A percentile compares a stretch with the other conserved stretches of the same genome.
These are phyloP conservation scores for Neltuma alba DNA, from an alignment of 306 rosid species.

Conservation along the genomic window DNA sequence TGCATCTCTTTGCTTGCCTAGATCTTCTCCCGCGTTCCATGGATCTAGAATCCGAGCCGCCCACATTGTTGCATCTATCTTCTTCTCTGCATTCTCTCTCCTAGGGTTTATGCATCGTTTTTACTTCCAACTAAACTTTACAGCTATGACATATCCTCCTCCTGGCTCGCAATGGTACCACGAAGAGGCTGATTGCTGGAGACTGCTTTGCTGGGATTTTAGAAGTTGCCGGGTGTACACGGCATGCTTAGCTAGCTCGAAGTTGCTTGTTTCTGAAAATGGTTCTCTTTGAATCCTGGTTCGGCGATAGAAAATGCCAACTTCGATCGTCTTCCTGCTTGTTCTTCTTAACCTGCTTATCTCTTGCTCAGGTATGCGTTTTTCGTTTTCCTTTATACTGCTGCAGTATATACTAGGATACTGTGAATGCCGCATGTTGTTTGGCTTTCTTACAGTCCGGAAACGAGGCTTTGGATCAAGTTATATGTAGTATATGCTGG, in stretches of 20 bases:
- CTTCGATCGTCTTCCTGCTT: slow-evolving; percentile 44
- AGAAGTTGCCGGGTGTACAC: slow-evolving; percentile 27
- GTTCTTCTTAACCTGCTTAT: slow-evolving; percentile 45
- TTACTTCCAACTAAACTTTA: background rate
- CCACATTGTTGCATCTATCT: slow-evolving; percentile 38
- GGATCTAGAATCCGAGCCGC: slow-evolving; percentile 61
- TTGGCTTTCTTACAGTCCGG: background rate
- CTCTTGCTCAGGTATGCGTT: slow-evolving; percentile 62
- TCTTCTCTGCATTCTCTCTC: slow-evolving; percentile 41
- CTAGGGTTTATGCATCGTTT: slow-evolving; percentile 53
- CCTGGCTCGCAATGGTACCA: slow-evolving; percentile 28
- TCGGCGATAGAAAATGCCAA: slow-evolving; percentile 59
- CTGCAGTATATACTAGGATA: background rate
- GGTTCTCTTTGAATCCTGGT: slow-evolving; percentile 43
- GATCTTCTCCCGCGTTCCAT: slow-evolving; percentile 60
- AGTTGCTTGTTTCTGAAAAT: slow-evolving; percentile 43
- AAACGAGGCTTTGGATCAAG: slow-evolving; percentile 18
- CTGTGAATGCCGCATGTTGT: background rate
- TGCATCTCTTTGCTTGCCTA: background rate
- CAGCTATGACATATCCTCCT: slow-evolving; percentile 36
- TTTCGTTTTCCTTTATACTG: background rate
- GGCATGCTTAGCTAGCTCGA: slow-evolving; percentile 34
- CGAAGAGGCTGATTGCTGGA: slow-evolving; percentile 35
- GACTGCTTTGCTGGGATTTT: slow-evolving; percentile 29
- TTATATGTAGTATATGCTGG: background rate